phyloP scores from a whole-genome alignment of 495 filamentous ascomycete species.

The Oidiodendron maius region DNA sequence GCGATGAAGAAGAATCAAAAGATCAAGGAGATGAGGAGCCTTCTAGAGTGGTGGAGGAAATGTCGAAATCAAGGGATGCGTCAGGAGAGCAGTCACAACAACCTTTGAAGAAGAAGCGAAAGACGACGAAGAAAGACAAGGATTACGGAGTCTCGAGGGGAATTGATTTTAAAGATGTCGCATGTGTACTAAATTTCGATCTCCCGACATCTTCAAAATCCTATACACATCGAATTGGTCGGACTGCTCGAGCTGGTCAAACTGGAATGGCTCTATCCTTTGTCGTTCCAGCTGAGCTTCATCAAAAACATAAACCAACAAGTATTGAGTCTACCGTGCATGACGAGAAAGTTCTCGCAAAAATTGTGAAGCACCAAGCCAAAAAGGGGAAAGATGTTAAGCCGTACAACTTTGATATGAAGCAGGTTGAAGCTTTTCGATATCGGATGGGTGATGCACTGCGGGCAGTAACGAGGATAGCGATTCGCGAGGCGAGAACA shows the following conservation, averaged over 20 bases:
- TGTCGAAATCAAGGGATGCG: constrained; percentile 12
- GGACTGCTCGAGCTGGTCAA: constrained; percentile 85
- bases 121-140: constrained; percentile 56
- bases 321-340: constrained; percentile 61
- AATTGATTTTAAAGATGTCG: constrained; percentile 94
- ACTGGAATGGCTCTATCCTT: constrained; percentile 95
- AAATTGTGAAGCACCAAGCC: constrained; percentile 64
- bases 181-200: constrained; percentile 95
- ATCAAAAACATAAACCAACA: constrained; percentile 86
- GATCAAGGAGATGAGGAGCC: constrained; percentile 13
- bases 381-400: constrained; percentile 73
- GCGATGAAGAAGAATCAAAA: constrained; percentile 42
- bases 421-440: constrained; percentile 83
- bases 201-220: constrained; percentile 82
- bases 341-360: constrained; percentile 76
- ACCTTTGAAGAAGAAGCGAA: constrained; percentile 53
- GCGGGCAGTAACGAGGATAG: constrained; percentile 71
- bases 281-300: constrained; percentile 72
- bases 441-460: constrained; percentile 93
- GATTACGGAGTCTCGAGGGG: constrained; percentile 91
- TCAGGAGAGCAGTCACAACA: constrained; percentile 21
- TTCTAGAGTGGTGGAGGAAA: constrained; percentile 4
- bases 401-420: constrained; percentile 92
- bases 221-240: constrained; percentile 92
- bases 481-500: constrained; percentile 82